phyloP scores from a whole-genome alignment of 257 asterid species.

The Haberlea rhodopensis region DNA sequence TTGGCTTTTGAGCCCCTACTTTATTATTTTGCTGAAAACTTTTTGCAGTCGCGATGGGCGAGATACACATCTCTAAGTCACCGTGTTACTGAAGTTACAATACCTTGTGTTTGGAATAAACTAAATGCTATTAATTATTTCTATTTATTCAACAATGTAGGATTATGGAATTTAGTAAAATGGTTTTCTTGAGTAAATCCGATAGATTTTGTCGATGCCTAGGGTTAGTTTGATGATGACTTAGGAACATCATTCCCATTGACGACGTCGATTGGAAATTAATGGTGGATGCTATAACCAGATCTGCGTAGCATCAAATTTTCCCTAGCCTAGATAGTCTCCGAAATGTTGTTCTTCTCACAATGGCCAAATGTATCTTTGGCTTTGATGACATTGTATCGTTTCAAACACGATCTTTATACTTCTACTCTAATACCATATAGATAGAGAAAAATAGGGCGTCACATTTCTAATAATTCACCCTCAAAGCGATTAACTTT shows the following conservation, averaged over 20 bases:
- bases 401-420: background rate
- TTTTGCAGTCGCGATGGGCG: background rate
- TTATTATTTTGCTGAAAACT: background rate
- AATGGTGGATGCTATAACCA: too few species aligned
- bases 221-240: too few species aligned
- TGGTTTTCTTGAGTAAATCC: background rate
- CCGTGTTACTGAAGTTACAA: background rate
- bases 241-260: too few species aligned
- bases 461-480: too few species aligned
- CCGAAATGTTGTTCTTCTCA: background rate
- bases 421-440: too few species aligned
- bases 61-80: background rate
- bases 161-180: too few species aligned
- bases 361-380: background rate
- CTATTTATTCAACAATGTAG: too few species aligned
- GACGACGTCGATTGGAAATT: too few species aligned
- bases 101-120: too few species aligned
- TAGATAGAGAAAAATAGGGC: too few species aligned
- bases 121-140: too few species aligned
- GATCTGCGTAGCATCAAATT: too few species aligned
- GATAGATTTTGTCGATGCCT: background rate
- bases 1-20: background rate
- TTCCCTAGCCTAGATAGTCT: background rate
- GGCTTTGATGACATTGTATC: background rate
- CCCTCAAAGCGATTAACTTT: background rate